phyloP scores from a whole-genome alignment of 73 alveolate species.

The Paramecium sonneborni region DNA sequence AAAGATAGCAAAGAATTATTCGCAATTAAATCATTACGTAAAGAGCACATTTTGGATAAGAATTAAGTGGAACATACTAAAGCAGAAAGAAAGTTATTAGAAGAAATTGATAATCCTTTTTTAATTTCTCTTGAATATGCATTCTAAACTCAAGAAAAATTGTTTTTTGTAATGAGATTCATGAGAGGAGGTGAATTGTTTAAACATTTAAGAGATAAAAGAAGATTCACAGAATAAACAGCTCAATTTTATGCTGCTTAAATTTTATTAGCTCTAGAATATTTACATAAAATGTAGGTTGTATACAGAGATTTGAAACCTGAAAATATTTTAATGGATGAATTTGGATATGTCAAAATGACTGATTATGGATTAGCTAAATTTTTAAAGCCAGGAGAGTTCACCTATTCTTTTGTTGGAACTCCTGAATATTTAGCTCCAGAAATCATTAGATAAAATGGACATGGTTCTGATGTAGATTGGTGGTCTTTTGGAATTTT shows the following conservation, averaged over 20 bases:
- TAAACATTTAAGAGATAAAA: conserved; percentile 81
- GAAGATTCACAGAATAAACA: conserved; percentile 82
- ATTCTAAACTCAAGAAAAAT: conserved; percentile 90
- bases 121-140: conserved; percentile 93
- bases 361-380: conserved; percentile 96
- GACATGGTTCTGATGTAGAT: conserved; percentile 78
- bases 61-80: conserved; percentile 91
- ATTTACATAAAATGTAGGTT: conserved; percentile 86
- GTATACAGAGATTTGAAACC: conserved; percentile 95
- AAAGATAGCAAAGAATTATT: conserved; percentile 79
- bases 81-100: conserved; percentile 94
- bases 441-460: conserved; percentile 79
- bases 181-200: conserved; percentile 93
- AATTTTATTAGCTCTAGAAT: conserved; percentile 90
- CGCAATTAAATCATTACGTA: conserved; percentile 95
- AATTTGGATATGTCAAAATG: conserved; percentile 89
- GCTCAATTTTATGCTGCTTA: conserved; percentile 89
- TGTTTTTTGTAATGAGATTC: conserved; percentile 91
- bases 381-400: conserved; percentile 64
- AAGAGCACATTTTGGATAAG: conserved; percentile 90
- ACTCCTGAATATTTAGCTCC: conserved; percentile 93
- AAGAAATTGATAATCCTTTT: conserved; percentile 91
- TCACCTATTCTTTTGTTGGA: conserved; percentile 80
- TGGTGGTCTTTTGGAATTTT: conserved; percentile 86
- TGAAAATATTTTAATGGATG: conserved; percentile 90